Percentiles rank a stretch among this genome's conserved stretches.
These are phyloP conservation scores for Crithidia expoeki DNA, from an alignment of 208 protist species.

Conservation along the genomic window DNA sequence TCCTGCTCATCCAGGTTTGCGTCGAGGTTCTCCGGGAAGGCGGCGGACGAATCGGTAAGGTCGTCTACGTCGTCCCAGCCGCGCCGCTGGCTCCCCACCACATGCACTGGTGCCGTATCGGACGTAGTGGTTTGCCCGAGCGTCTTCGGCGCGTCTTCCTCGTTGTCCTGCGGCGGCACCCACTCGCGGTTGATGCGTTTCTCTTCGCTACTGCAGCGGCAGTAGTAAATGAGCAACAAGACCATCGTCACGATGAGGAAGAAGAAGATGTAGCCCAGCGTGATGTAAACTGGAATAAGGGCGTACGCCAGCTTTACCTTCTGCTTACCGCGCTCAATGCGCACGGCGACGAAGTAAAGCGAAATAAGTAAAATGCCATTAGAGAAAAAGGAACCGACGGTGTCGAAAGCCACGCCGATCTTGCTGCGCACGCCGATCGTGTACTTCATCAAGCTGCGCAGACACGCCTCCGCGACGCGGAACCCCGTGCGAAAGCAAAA, in stretches of 20 bases:
- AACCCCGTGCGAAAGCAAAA: constrained; percentile 64
- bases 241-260: constrained; percentile 69
- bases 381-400: constrained; percentile 79
- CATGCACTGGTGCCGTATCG: constrained; percentile 20
- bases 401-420: constrained; percentile 80
- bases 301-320: constrained; percentile 43
- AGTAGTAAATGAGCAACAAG: constrained; percentile 46
- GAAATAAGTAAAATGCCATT: constrained; percentile 81
- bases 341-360: constrained; percentile 83
- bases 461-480: constrained; percentile 72
- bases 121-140: constrained; percentile 24
- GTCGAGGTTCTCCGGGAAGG: constrained; percentile 30
- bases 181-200: constrained; percentile 44
- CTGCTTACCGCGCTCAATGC: constrained; percentile 59
- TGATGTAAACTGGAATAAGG: constrained; percentile 82
- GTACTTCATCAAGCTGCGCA: constrained; percentile 78
- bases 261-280: constrained; percentile 71
- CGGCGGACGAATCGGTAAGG: constrained; percentile 37
- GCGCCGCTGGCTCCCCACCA: constrained; percentile 37
- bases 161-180: constrained; percentile 47
- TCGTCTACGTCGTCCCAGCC: constrained; percentile 63
- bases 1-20: constrained; percentile 33
- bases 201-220: constrained; percentile 38
- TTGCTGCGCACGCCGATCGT: constrained; percentile 64
- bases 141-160: constrained; percentile 19